phyloP scores from a whole-genome alignment of 1,284 basidiomycete genomes.

The Quambalaria eucalypti region DNA sequence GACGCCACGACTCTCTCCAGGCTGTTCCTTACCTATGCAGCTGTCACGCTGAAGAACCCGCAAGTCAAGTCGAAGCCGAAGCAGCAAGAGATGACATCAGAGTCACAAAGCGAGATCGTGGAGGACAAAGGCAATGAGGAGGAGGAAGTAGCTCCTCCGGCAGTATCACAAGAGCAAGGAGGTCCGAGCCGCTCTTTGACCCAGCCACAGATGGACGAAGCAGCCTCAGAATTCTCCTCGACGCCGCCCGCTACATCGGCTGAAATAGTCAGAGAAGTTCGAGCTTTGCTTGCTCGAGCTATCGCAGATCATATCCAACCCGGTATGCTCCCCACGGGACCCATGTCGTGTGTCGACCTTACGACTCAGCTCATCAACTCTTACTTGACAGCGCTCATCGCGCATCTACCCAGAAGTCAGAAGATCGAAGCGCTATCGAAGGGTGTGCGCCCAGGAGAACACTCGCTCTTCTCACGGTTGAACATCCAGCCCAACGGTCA shows the following conservation, averaged over 20 bases:
- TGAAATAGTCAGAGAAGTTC: constrained; percentile 66
- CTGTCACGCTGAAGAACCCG: constrained; percentile 55
- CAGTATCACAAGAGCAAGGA: too few relatives aligned
- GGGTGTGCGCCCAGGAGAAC: constrained; percentile 2
- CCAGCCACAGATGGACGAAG: background rate
- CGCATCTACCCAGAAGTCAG: constrained; percentile 51
- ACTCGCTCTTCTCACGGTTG: constrained; percentile 19
- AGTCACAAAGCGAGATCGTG: background rate
- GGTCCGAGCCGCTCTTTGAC: background rate
- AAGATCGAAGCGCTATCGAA: constrained; percentile 21
- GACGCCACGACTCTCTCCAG: constrained; percentile 70
- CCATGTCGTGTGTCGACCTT: constrained; percentile 58
- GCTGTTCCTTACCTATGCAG: constrained; percentile 78
- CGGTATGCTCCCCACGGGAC: constrained; percentile 7
- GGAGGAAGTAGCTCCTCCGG: too few relatives aligned
- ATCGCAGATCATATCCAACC: constrained; percentile 50
- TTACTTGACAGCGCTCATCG: constrained; percentile 64
- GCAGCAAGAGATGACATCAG: background rate
- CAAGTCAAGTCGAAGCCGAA: background rate
- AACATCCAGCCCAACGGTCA: constrained; percentile 24
- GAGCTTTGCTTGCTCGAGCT: constrained; percentile 63
- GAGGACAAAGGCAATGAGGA: background rate
- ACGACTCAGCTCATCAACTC: constrained; percentile 66
- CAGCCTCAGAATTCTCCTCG: background rate
- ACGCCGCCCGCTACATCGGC: constrained; percentile 58